Evolutionary conservation across 31 red algal species (phyloP).

Genomic region (Bonnemaisonia californica): DNA sequence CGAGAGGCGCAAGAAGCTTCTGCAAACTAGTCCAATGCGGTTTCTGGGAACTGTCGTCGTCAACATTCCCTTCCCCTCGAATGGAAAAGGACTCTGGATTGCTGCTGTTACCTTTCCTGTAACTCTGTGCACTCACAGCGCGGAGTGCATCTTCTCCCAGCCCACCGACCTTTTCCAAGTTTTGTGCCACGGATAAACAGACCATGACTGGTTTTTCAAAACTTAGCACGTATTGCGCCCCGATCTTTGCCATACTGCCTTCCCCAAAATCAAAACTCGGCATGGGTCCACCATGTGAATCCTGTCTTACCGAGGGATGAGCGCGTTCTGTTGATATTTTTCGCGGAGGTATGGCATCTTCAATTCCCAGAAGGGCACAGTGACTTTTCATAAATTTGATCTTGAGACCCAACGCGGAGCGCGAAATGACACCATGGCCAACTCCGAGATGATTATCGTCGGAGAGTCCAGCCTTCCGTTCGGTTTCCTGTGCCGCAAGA

Average conservation of each 20-base stretch:
- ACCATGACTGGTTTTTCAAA: conserved; percentile 45
- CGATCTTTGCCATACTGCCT: conserved; percentile 24
- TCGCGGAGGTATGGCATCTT: conserved; percentile 27
- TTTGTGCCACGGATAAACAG: conserved; percentile 38
- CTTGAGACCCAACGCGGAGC: conserved; percentile 46
- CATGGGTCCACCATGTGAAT: background rate
- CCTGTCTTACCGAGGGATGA: background rate
- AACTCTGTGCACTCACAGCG: background rate
- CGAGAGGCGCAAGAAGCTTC: conserved; percentile 20
- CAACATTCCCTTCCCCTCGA: background rate
- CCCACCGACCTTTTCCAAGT: conserved; percentile 21
- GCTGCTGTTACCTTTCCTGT: background rate
- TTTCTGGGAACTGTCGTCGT: conserved; percentile 6
- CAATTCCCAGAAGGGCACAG: conserved; percentile 44
- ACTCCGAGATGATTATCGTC: background rate
- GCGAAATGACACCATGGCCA: conserved; percentile 38
- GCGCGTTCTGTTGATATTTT: conserved; percentile 33
- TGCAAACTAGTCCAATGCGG: conserved; percentile 14
- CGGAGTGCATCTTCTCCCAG: background rate
- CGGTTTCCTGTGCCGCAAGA: conserved; percentile 16
- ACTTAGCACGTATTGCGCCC: conserved; percentile 61
- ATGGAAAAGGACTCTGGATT: background rate
- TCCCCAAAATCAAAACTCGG: conserved; percentile 23
- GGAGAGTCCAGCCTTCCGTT: background rate
- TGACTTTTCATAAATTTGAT: conserved; percentile 45